Conservation (phyloP, 768 basidiomycete genomes). For the Podaxis carcinomalis region DNA sequence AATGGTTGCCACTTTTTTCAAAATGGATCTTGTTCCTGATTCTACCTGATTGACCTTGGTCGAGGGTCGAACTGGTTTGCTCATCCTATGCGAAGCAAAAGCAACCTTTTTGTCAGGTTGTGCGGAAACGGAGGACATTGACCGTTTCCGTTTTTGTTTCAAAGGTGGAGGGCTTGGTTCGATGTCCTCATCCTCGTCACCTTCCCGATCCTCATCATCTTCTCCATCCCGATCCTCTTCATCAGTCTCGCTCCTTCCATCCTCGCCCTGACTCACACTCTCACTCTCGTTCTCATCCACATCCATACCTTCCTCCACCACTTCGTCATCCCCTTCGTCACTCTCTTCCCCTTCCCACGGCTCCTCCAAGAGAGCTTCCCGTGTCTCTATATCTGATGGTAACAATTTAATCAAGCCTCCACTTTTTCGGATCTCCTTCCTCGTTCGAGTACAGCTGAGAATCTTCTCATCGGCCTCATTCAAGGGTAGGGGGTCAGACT, state of each 20-base stretch:
- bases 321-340: constrained; percentile 26
- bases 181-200: constrained; percentile 34
- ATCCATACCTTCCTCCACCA: constrained; percentile 24
- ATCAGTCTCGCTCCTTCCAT: constrained; percentile 27
- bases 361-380: constrained; percentile 34
- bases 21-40: constrained; percentile 11
- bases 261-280: constrained; percentile 22
- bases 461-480: constrained; percentile 47
- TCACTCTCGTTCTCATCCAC: constrained; percentile 30
- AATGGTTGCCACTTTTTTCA: constrained; percentile 1
- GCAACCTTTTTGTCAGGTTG: constrained; percentile 50
- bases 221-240: constrained; percentile 33
- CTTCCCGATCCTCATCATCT: constrained; percentile 35
- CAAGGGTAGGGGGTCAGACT: constrained; percentile 21
- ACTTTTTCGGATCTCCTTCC: constrained; percentile 66
- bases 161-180: constrained; percentile 24
- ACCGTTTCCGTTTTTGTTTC: constrained; percentile 48
- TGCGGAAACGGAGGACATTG: constrained; percentile 17
- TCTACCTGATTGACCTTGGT: constrained; percentile 18
- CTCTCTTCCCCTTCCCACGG: constrained; percentile 36
- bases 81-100: constrained; percentile 31
- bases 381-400: constrained; percentile 30
- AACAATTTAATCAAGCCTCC: constrained; percentile 56
- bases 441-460: constrained; percentile 41
- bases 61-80: not conserved